Percentiles rank a stretch among this genome's conserved stretches.
Conservation (phyloP, 78 protist genomes). For the Protostelium mycophagum region DNA sequence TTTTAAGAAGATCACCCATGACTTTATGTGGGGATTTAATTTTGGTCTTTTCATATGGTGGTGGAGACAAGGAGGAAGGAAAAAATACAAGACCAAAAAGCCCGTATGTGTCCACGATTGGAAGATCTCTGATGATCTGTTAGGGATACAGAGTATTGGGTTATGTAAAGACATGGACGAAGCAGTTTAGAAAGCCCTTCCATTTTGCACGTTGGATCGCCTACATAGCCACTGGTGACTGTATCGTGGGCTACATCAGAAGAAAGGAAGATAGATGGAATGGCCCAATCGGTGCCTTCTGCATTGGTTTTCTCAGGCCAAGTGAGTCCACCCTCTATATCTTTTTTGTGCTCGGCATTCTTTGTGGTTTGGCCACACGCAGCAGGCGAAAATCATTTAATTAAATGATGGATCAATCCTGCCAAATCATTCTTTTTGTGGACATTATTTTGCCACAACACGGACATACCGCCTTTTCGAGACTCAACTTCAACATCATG, state of each 20-base stretch:
- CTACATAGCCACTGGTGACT: background rate
- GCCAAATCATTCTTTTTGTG: too few relatives aligned
- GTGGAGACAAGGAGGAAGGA: background rate
- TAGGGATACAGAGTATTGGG: background rate
- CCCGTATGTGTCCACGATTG: background rate
- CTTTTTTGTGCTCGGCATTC: too few relatives aligned
- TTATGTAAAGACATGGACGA: background rate
- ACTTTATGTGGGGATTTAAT: background rate
- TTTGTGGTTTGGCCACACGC: too few relatives aligned
- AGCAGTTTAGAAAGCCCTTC: background rate
- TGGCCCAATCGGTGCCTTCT: background rate
- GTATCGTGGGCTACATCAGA: background rate
- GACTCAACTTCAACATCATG: too few relatives aligned
- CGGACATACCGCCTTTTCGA: background rate
- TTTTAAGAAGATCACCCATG: too few relatives aligned
- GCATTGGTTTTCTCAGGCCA: background rate
- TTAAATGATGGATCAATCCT: too few relatives aligned
- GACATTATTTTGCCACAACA: background rate
- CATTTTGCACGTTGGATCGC: background rate
- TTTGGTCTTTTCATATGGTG: background rate
- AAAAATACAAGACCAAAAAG: background rate
- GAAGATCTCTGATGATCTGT: background rate
- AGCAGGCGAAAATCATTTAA: too few relatives aligned
- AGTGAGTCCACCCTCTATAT: too few relatives aligned
- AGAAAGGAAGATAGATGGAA: background rate